phyloP scores from a whole-genome alignment of 2,329 filamentous ascomycete species.

The Apiospora hydei region DNA sequence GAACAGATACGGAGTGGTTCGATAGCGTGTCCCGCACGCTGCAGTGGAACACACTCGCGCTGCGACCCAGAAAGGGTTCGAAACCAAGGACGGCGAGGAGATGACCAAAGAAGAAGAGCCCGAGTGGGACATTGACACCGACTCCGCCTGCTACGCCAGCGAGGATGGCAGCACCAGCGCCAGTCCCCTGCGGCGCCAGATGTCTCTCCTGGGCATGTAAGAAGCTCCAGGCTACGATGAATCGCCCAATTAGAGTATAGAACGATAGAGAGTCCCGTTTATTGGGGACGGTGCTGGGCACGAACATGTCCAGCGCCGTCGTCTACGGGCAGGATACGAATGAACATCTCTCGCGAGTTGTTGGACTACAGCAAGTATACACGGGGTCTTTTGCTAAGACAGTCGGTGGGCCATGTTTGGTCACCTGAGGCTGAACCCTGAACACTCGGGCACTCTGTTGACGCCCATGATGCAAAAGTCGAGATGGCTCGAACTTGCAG shows the following conservation, averaged over 20 bases:
- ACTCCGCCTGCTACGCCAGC: conserved; percentile 74
- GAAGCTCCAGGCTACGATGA: not conserved
- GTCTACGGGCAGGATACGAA: not conserved
- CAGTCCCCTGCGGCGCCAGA: conserved; percentile 74
- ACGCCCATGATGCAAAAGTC: conserved; percentile 4
- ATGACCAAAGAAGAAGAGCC: conserved; percentile 61
- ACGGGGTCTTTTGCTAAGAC: not conserved
- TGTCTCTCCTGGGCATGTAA: conserved; percentile 74
- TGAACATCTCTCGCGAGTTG: not conserved
- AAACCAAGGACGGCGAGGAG: conserved; percentile 59
- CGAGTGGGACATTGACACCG: conserved; percentile 95
- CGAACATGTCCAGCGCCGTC: not conserved
- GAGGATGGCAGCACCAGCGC: conserved; percentile 74
- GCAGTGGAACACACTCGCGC: conserved; percentile 94
- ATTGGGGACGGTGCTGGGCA: not conserved
- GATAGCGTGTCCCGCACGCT: conserved; percentile 91
- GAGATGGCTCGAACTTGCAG: not conserved
- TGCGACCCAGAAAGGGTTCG: conserved; percentile 91
- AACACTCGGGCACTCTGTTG: not conserved
- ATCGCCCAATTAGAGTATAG: conserved; percentile 12
- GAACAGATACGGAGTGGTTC: conserved; percentile 93
- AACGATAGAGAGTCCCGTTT: not conserved
- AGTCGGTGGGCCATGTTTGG: not conserved
- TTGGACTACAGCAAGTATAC: not conserved
- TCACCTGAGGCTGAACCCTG: not conserved